Evolutionary conservation across 2,329 filamentous ascomycete species (phyloP).

Genomic region (Achaetomium macrosporum): DNA sequence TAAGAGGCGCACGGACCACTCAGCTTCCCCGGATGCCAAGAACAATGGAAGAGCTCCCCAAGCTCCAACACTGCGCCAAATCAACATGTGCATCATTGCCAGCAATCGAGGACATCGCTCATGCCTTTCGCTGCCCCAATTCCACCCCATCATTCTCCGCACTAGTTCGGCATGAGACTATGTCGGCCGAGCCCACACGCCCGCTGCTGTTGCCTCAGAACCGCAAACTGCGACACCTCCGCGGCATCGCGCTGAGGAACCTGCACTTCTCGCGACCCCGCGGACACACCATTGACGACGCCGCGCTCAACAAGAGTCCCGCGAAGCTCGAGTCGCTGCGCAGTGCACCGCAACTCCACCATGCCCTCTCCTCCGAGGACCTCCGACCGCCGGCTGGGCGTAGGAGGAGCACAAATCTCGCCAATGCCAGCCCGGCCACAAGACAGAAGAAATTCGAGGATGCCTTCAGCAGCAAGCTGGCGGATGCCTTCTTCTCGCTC

Average conservation of each 20-base stretch:
- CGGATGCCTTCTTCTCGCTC: constrained; percentile 84
- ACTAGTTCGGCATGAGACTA: constrained; percentile 22
- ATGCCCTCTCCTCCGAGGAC: constrained; percentile 51
- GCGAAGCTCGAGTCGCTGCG: constrained; percentile 55
- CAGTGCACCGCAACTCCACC: constrained; percentile 44
- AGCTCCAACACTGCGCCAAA: no score
- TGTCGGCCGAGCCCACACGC: constrained; percentile 31
- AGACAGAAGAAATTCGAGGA: constrained; percentile 73
- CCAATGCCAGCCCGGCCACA: constrained; percentile 39
- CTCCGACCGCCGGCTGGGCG: constrained; percentile 36
- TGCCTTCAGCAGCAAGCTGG: constrained; percentile 64
- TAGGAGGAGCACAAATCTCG: constrained; percentile 45
- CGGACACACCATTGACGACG: constrained; percentile 68
- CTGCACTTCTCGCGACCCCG: constrained; percentile 59
- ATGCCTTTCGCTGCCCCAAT: background rate
- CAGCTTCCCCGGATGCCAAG: no score
- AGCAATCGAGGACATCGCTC: background rate
- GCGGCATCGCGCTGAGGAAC: constrained; percentile 82
- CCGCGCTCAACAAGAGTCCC: constrained; percentile 62
- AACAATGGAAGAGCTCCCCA: background rate
- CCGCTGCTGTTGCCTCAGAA: constrained; percentile 64
- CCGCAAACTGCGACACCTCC: constrained; percentile 79
- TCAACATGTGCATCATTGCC: background rate
- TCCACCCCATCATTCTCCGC: background rate
- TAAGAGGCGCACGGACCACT: no score